phyloP scores from a whole-genome alignment of 805 yeast species.

The Kluyveromyces wickerhamii region DNA sequence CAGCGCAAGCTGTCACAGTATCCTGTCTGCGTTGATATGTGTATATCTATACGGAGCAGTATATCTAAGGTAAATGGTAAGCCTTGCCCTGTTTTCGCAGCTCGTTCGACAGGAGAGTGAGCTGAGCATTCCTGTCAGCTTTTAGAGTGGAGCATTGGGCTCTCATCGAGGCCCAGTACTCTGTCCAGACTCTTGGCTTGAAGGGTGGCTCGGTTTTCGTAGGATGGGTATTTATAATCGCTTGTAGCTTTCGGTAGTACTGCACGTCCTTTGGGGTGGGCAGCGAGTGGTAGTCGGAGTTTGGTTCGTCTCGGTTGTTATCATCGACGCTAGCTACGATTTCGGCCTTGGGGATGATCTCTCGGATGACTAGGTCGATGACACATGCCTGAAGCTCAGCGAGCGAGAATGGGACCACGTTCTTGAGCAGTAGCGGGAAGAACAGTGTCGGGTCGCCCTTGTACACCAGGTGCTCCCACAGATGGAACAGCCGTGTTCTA shows the following conservation, averaged over 20 bases:
- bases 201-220: too few species aligned
- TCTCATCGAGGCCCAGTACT: constrained; percentile 12
- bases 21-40: too few species aligned
- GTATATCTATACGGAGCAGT: too few species aligned
- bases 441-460: constrained; percentile 56
- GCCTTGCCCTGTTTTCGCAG: constrained; percentile 14
- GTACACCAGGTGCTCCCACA: constrained; percentile 55
- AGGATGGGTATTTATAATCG: constrained; percentile 14
- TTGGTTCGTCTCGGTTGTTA: constrained; percentile 4
- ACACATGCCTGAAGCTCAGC: constrained; percentile 60
- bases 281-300: constrained; percentile 13
- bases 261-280: constrained; percentile 20
- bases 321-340: background rate
- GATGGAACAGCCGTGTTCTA: constrained; percentile 34
- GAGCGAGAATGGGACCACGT: constrained; percentile 54
- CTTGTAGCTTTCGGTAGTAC: constrained; percentile 20
- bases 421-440: constrained; percentile 53
- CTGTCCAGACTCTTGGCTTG: constrained; percentile 23
- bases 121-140: constrained; percentile 9
- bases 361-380: constrained; percentile 54
- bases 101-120: constrained; percentile 13
- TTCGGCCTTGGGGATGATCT: constrained; percentile 14
- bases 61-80: too few species aligned
- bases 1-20: too few species aligned
- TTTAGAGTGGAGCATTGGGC: constrained; percentile 13